Evolutionary conservation across 352 stramenopile genomes (phyloP), one percentile per base, ranked within the genome.

Genomic region (Pythium sukuiense): DNA sequence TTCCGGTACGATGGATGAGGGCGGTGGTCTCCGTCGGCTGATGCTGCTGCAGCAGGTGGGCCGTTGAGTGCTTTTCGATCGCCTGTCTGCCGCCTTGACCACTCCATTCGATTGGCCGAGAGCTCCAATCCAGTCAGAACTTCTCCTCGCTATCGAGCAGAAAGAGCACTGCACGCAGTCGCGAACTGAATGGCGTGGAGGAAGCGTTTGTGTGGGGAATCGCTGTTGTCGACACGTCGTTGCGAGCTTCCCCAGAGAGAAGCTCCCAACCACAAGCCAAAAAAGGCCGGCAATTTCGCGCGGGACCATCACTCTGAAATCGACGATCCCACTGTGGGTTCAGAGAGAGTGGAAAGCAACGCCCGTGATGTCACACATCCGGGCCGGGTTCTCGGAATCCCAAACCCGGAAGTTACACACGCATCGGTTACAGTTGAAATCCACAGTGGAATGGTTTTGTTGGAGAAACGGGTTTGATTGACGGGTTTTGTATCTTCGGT

Each of bases 51-150:
- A 16, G 45, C 45, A 52, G 45, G n/a, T n/a, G 45, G 45, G n/a
- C 45, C 45, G 9, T 24, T 24, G 20, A 24, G 20, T 35, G 54
- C 54, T n/a, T 43, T 60, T 60, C 27, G 39, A 11, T n/a, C 62
- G 62, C 62, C 62, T 69, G 62, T 35, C 62, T 69, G 62, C 32
- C 45, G 62, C 45, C 0, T 45, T 58, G 58, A 41, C 58, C 58
- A 64, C 58, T 64, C 26, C 58, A 66, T 66, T 59, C 16, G 54
- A 69, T 69, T 69, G 62, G 62, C 35, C 52, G 33, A 53, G 45
- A 58, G 26, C 29, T 54, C 16, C 39, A 58, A 69, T 69, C 54
- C 62, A 69, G 62, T 69, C 62, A 69, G 62, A 63, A 33, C 50
- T 39, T 53, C 26, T 30, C 29, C 43, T 57, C 35, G 50, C 59